phyloP scores from a whole-genome alignment of 768 basidiomycete genomes.

The Lactarius evosmus region DNA sequence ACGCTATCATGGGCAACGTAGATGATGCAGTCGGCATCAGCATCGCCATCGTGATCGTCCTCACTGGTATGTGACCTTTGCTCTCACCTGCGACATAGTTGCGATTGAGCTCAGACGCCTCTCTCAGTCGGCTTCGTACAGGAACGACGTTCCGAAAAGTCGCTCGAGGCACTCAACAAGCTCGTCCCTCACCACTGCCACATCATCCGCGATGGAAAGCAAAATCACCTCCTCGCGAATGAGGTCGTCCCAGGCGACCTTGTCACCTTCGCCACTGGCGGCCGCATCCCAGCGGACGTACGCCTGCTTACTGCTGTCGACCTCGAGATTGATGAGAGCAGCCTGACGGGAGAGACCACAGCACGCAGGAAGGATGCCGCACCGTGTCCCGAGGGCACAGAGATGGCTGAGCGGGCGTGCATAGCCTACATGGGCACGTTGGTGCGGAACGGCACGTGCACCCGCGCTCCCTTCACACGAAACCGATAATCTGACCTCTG shows the following conservation, averaged over 20 bases:
- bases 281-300: slow-evolving; percentile 92
- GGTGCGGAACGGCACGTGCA: slow-evolving; percentile 74
- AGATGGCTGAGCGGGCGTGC: slow-evolving; percentile 87
- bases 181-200: slow-evolving; percentile 96
- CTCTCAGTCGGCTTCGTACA: slow-evolving; percentile 86
- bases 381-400: no score
- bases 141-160: slow-evolving; percentile 92
- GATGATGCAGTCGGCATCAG: slow-evolving; percentile 95
- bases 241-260: slow-evolving; percentile 98
- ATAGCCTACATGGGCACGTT: slow-evolving; percentile 96
- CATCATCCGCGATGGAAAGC: slow-evolving; percentile 73
- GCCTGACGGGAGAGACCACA: no score
- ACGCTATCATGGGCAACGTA: slow-evolving; percentile 90
- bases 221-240: slow-evolving; percentile 91
- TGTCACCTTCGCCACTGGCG: slow-evolving; percentile 84
- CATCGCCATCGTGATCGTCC: slow-evolving; percentile 86
- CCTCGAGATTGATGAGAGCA: slow-evolving; percentile 93
- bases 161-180: slow-evolving; percentile 93
- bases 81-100: background rate
- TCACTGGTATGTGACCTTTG: slow-evolving; percentile 65
- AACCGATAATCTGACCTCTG: background rate
- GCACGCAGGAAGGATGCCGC: no score
- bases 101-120: background rate
- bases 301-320: slow-evolving; percentile 79
- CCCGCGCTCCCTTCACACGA: background rate